Base-by-base conservation (phyloP, 805 yeast genomes). In the Hanseniaspora nectarophila region DNA sequence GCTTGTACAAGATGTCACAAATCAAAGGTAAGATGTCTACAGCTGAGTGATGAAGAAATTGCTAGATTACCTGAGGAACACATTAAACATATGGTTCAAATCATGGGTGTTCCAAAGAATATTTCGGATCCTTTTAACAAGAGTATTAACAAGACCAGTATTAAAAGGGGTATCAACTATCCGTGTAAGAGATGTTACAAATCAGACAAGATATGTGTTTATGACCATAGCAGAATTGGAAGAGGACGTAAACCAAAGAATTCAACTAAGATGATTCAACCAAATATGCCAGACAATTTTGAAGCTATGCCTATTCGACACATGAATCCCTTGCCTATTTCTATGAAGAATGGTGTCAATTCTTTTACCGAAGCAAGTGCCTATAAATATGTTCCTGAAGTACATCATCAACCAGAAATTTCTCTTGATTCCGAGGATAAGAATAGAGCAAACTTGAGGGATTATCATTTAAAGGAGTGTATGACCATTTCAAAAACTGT, bases 21-120 rank as follows among this genome's bases (percentile, higher is more conserved):
- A 0, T 72, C 86, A 47, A 88, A 88, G 61, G 95, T 88, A 32
- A 79, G 82, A 58, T 88, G 97, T 65, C 78, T 82, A 7, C 92
- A 95, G 0, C 70, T 81, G 60, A 67, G 69, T 0, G 45, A 51
- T 23, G 42, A 38, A 10, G 54, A 51, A 39, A 44, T 51, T 6
- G 44, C 44, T 13, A 24, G 10, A 15, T 15, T 51, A 24, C 45
- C 45, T 16, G 45, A 51, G 12, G 49, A 39, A 21, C 45, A 39
- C 16, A 39, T 50, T 13, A 35, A 50, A 5, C 43, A 50, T 21
- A 43, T 43, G 53, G 53, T 43, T 15, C 53, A 43, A 24, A 18
- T 50, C 21, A 37, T 50, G 26, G 64, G 71, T 38, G 21, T 23
- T 15, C 45, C 51, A 24, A 47, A 47, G 13, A 40, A 31, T 13